phyloP scores from a whole-genome alignment of 768 basidiomycete species.

The Nevesoporus exiguus region DNA sequence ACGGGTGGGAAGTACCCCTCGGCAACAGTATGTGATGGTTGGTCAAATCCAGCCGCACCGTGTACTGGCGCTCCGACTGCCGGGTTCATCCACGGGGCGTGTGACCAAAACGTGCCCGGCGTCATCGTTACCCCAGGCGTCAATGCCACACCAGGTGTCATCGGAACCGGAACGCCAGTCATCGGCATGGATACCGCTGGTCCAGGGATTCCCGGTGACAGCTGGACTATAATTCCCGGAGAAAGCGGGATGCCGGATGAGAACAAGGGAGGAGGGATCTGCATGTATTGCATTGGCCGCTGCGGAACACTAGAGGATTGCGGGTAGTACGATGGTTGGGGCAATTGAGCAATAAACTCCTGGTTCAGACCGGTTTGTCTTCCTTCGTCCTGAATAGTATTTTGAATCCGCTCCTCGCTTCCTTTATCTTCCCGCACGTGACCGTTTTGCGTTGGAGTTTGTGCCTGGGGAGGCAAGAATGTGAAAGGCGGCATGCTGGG shows the following conservation, averaged over 20 bases:
- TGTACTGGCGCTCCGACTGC: constrained; percentile 60
- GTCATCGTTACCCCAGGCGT: constrained; percentile 70
- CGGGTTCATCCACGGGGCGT: constrained; percentile 56
- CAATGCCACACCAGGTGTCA: constrained; percentile 30
- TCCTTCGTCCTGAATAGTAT: constrained; percentile 6
- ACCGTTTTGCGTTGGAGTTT: constrained; percentile 21
- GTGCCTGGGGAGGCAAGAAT: constrained; percentile 58
- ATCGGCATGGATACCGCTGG: constrained; percentile 20
- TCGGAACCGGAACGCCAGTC: constrained; percentile 19
- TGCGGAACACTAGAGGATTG: constrained; percentile 14
- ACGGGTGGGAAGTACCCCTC: constrained; percentile 46
- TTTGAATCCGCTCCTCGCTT: constrained; percentile 1
- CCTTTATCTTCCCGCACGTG: not conserved
- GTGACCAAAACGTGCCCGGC: constrained; percentile 69
- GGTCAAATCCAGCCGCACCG: constrained; percentile 13
- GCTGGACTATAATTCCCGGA: constrained; percentile 27
- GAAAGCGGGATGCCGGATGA: constrained; percentile 32
- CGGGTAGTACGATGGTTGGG: constrained; percentile 12
- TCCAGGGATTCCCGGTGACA: constrained; percentile 26
- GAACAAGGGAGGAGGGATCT: constrained; percentile 26
- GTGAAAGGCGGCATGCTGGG: constrained; percentile 96
- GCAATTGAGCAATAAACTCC: constrained; percentile 7
- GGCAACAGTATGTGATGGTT: constrained; percentile 9
- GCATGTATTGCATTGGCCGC: constrained; percentile 24
- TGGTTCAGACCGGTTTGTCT: constrained; percentile 1